A percentile compares a stretch with the other conserved stretches of the same genome.
Conservation (phyloP, 1,284 basidiomycete species). For the Porogramme epimiltina region DNA sequence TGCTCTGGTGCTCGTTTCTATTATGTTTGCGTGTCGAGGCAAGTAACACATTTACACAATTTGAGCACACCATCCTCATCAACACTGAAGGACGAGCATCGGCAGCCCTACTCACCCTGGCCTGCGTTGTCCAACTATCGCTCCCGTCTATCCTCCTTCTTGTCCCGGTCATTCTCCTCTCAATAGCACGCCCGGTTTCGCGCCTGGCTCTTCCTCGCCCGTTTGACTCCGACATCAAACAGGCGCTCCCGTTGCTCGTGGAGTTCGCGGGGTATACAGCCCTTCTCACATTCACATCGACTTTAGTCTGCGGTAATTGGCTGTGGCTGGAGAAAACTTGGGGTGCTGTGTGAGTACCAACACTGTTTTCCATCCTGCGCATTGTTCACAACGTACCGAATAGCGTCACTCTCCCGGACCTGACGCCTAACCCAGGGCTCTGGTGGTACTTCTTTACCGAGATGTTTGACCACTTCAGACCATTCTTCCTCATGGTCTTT, state of each 20-base stretch:
- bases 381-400: not conserved
- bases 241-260: constrained; percentile 39
- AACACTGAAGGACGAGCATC: constrained; percentile 50
- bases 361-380: not conserved
- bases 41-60: not conserved
- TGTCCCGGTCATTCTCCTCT: constrained; percentile 67
- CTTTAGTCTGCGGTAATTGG: constrained; percentile 57
- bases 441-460: constrained; percentile 99
- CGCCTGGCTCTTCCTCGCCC: constrained; percentile 62
- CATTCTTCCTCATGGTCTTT: constrained; percentile 96
- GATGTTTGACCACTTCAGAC: constrained; percentile 98
- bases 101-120: constrained; percentile 62
- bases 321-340: constrained; percentile 79
- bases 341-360: constrained; percentile 73
- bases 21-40: constrained; percentile 76
- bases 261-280: constrained; percentile 56
- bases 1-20: constrained; percentile 60
- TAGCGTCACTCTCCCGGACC: constrained; percentile 63
- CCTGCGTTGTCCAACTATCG: constrained; percentile 72
- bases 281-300: constrained; percentile 50
- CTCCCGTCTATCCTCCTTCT: constrained; percentile 73
- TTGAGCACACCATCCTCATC: not conserved
- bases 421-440: constrained; percentile 92
- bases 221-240: constrained; percentile 40
- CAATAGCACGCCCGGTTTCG: constrained; percentile 60